Evolutionary conservation across 768 basidiomycete species (phyloP).

Genomic region (Lentinula guzmanii): DNA sequence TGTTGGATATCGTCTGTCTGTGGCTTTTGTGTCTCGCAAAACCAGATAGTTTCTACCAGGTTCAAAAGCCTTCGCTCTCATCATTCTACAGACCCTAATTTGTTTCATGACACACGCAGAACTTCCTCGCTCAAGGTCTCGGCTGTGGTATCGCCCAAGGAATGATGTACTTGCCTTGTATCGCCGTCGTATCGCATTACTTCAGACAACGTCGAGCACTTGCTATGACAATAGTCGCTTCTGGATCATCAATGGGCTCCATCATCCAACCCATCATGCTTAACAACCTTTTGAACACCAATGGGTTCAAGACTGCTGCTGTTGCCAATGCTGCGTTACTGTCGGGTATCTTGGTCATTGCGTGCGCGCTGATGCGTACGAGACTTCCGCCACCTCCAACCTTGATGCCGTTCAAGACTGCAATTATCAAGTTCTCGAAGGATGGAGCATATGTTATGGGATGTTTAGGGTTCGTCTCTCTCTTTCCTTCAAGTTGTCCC

Average conservation of each 20-base stretch:
- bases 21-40: slow-evolving; percentile 47
- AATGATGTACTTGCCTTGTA: slow-evolving; percentile 45
- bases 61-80: neutral
- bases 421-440: slow-evolving; percentile 9
- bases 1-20: slow-evolving; percentile 16
- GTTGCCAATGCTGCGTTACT: slow-evolving; percentile 35
- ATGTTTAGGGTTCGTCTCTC: slow-evolving; percentile 10
- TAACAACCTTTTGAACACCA: slow-evolving; percentile 32
- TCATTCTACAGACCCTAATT: neutral
- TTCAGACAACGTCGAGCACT: slow-evolving; percentile 41
- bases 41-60: slow-evolving; percentile 43
- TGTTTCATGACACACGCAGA: slow-evolving; percentile 10
- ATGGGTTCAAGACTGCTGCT: slow-evolving; percentile 37
- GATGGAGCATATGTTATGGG: slow-evolving; percentile 18
- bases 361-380: slow-evolving; percentile 33
- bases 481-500: neutral
- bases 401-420: slow-evolving; percentile 4
- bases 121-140: slow-evolving; percentile 50
- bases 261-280: slow-evolving; percentile 48
- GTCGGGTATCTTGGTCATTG: slow-evolving; percentile 30
- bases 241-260: slow-evolving; percentile 43
- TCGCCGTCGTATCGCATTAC: slow-evolving; percentile 49
- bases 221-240: slow-evolving; percentile 50
- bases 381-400: slow-evolving; percentile 26
- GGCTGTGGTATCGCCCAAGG: slow-evolving; percentile 55